Percentiles rank a stretch among this genome's conserved stretches.
Conservation (phyloP, 805 yeast genomes). For the Maudiozyma bulderi region DNA sequence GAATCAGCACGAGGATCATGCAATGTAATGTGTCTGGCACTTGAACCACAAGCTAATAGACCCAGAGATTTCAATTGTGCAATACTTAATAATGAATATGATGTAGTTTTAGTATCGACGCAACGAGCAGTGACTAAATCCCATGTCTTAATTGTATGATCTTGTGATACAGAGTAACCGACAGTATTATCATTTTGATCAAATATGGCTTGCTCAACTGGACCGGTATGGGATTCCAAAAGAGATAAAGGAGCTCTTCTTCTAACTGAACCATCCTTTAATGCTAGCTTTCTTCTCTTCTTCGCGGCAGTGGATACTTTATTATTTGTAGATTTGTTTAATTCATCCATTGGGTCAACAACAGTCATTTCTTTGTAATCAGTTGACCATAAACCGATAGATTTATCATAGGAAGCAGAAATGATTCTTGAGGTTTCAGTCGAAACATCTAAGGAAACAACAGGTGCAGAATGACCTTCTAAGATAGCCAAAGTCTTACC, state of each 20-base stretch:
- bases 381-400: conserved; percentile 84
- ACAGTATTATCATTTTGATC: conserved; percentile 67
- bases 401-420: conserved; percentile 76
- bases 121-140: conserved; percentile 80
- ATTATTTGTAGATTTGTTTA: conserved; percentile 30
- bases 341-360: conserved; percentile 39
- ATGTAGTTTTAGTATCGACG: conserved; percentile 81
- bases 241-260: conserved; percentile 75
- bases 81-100: conserved; percentile 72
- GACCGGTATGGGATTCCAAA: conserved; percentile 72
- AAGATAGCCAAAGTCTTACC: conserved; percentile 77
- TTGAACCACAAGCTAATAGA: conserved; percentile 84
- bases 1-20: conserved; percentile 77
- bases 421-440: conserved; percentile 49
- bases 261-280: conserved; percentile 63
- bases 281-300: conserved; percentile 76
- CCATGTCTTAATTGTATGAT: conserved; percentile 94
- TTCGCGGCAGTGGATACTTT: conserved; percentile 68
- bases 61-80: conserved; percentile 57
- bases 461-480: conserved; percentile 84
- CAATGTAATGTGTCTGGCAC: conserved; percentile 92
- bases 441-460: conserved; percentile 63
- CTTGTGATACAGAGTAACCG: conserved; percentile 90
- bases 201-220: conserved; percentile 78
- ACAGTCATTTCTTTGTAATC: conserved; percentile 73